Conservation (phyloP, 495 filamentous ascomycete species). For the Penicillium pancosmium region DNA sequence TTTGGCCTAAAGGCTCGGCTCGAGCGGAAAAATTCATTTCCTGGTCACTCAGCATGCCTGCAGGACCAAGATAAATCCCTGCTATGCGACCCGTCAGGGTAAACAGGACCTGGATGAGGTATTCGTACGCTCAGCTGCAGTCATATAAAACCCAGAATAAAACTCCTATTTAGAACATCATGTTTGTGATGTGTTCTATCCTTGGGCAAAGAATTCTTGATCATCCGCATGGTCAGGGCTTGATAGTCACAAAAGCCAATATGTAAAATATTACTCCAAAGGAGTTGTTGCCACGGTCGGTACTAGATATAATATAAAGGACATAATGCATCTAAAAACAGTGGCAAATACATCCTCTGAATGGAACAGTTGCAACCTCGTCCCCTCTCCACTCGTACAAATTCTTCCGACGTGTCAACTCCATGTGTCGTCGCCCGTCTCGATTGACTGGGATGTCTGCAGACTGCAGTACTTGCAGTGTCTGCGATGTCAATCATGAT, state of each 20-base stretch:
- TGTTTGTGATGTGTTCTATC: not conserved
- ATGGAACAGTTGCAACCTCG: not conserved
- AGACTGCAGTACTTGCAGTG: not conserved
- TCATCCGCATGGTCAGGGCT: not conserved
- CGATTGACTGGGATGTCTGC: not conserved
- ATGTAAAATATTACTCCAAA: not conserved
- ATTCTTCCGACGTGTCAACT: constrained; percentile 3
- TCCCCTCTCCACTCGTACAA: constrained; percentile 2
- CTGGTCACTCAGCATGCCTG: not conserved
- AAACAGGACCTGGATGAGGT: not conserved
- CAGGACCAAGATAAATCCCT: not conserved
- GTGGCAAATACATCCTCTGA: not conserved
- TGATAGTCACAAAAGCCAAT: not conserved
- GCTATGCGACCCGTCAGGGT: not conserved
- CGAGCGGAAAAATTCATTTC: not conserved
- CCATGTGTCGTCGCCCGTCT: not conserved
- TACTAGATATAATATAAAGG: not conserved
- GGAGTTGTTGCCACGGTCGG: not conserved
- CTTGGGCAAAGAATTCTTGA: not conserved
- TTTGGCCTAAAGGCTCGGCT: not conserved
- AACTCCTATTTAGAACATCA: not conserved
- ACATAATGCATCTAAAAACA: not conserved
- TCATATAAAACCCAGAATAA: not conserved
- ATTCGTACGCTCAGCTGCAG: not conserved
- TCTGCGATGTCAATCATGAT: not conserved